Percentiles rank a stretch among this genome's conserved stretches.
phyloP scores from a whole-genome alignment of 352 stramenopile species.

The Globisporangium megalacanthum region DNA sequence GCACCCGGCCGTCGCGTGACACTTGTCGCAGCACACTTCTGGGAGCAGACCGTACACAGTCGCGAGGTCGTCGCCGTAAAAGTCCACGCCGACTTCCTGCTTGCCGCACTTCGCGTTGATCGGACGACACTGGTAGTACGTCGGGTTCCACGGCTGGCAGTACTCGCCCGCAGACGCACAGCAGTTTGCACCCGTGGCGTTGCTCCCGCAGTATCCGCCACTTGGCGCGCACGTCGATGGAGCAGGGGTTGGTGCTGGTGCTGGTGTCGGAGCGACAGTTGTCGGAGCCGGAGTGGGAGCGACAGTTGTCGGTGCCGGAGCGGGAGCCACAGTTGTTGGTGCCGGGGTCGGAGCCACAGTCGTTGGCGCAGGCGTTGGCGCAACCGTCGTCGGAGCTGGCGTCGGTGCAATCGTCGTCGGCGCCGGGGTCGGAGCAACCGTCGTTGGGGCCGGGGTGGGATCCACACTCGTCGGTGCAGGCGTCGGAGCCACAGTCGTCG shows the following conservation, averaged over 20 bases:
- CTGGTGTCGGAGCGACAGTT: not conserved
- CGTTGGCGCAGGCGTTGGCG: slow-evolving; percentile 9
- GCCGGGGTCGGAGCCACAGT: not conserved
- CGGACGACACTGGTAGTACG: slow-evolving; percentile 11
- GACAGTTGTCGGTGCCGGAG: not conserved
- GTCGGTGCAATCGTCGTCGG: not conserved
- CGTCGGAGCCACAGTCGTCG: too few species aligned
- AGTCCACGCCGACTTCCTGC: slow-evolving; percentile 16
- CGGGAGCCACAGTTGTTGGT: not conserved
- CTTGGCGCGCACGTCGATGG: not conserved
- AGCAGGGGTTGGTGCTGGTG: not conserved
- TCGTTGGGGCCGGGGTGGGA: too few species aligned
- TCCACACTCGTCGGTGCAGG: too few species aligned
- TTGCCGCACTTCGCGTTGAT: not conserved
- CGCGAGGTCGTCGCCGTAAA: slow-evolving; percentile 14
- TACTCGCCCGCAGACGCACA: slow-evolving; percentile 9
- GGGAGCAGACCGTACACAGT: not conserved
- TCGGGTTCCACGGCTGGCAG: slow-evolving; percentile 24
- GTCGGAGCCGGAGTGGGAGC: not conserved
- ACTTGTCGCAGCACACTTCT: slow-evolving; percentile 36
- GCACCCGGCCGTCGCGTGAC: slow-evolving; percentile 31
- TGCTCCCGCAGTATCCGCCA: slow-evolving; percentile 8
- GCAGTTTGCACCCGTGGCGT: slow-evolving; percentile 9
- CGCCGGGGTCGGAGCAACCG: too few species aligned
- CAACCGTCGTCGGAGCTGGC: slow-evolving; percentile 10